Evolutionary conservation across 305 asterid species (phyloP).

Genomic region (Fraxinus dipetala): DNA sequence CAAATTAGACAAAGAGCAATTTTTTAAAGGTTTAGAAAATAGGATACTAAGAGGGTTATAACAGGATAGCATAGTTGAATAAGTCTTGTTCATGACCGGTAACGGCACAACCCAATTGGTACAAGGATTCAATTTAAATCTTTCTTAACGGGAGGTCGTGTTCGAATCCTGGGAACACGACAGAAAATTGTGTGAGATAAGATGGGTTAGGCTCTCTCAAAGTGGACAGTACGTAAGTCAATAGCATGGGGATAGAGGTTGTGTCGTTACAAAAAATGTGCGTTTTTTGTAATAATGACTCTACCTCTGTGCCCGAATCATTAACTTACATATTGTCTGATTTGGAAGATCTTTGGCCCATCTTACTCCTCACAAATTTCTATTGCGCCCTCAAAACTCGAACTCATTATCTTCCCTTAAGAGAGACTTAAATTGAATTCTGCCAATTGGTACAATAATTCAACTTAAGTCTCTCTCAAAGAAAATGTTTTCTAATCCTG

Average conservation of each 20-base stretch:
- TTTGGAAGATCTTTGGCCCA: not conserved
- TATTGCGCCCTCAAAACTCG: not conserved
- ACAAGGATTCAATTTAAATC: not conserved
- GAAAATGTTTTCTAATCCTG: not conserved
- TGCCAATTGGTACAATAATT: not conserved
- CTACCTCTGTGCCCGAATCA: not conserved
- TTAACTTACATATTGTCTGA: not conserved
- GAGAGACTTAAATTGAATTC: not conserved
- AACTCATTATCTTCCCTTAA: not conserved
- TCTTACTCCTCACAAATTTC: not conserved
- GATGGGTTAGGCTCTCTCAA: not conserved
- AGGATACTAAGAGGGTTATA: slow-evolving; percentile 11
- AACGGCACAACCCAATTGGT: not conserved
- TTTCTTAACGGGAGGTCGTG: not conserved
- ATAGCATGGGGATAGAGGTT: not conserved
- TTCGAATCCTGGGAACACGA: not conserved
- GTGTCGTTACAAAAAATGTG: not conserved
- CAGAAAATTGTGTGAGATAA: too few relatives aligned
- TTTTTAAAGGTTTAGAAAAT: slow-evolving; percentile 6
- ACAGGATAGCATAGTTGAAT: slow-evolving; percentile 1
- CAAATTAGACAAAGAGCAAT: slow-evolving; percentile 4
- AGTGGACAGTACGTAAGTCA: too few relatives aligned
- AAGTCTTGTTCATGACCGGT: not conserved
- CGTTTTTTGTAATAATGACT: not conserved
- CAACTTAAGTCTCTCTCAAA: not conserved